Evolutionary conservation across 192 early-diverging fungal genomes (phyloP).

Genomic region (Gryganskiella cystojenkinii): DNA sequence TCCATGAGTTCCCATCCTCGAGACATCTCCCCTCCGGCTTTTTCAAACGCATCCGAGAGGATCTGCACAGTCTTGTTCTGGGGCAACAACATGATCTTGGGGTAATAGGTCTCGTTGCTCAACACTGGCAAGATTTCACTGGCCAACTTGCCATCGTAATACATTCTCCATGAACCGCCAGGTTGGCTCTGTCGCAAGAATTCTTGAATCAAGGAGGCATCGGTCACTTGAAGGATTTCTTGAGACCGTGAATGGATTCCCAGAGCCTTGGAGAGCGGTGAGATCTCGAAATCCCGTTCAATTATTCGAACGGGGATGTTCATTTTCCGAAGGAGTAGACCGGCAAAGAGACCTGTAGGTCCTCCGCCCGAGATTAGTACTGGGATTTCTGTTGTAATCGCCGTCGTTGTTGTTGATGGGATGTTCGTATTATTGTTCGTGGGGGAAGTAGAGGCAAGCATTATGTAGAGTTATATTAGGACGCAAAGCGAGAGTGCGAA

Average conservation of each 20-base stretch:
- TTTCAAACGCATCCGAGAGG: slow-evolving; percentile 1
- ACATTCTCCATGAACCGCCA: not conserved
- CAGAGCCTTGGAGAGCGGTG: slow-evolving; percentile 7
- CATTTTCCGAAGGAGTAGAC: slow-evolving; percentile 3
- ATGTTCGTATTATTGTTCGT: too few species aligned
- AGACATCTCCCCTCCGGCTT: not conserved
- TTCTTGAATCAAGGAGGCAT: not conserved
- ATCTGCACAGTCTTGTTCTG: not conserved
- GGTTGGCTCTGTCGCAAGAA: not conserved
- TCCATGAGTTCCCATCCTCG: slow-evolving; percentile 9
- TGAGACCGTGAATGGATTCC: slow-evolving; percentile 8
- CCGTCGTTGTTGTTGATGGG: too few species aligned
- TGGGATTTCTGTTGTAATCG: not conserved
- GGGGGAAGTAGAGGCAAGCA: too few species aligned
- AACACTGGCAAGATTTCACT: not conserved
- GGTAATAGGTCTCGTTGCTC: not conserved
- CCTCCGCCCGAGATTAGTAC: slow-evolving; percentile 22
- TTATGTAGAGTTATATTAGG: too few species aligned
- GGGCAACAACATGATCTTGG: not conserved
- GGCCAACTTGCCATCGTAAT: not conserved
- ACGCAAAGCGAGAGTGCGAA: too few species aligned
- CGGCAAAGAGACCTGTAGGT: slow-evolving; percentile 18
- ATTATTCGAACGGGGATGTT: slow-evolving; percentile 8
- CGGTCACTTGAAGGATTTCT: slow-evolving; percentile 2
- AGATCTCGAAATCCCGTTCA: slow-evolving; percentile 3